Evolutionary conservation across 768 basidiomycete genomes (phyloP), one percentile per base, ranked within the genome.

Genomic region (Tremella fuciformis): DNA sequence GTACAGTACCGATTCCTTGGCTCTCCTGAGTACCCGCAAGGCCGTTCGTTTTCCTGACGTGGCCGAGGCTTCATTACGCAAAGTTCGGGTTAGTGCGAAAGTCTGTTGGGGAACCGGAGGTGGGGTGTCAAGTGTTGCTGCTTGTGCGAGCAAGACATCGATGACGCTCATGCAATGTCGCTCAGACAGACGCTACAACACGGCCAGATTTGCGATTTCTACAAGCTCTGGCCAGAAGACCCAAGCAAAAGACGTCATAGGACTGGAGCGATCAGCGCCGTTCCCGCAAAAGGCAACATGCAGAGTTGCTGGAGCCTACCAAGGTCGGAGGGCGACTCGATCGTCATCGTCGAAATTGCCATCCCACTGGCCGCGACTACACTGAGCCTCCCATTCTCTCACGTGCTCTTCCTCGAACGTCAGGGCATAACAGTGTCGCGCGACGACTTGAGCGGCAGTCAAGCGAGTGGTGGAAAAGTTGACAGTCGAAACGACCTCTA

Each of bases 161-260:
- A 34, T 34, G 29, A 34, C 29, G 29, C 29, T 34, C 29, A 34
- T 34, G 29, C 29, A 34, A 34, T 34, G 29, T 34, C 29, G 29
- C 29, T 34, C 29, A 34, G 11, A 34, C 29, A 34, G 6, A 41
- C 16, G 42, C 15, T 46, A 46, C 49, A 46, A 46, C 42, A 18
- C 42, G 42, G 46, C 52, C 49, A 57, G 47, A 13, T 44, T 40
- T 18, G 58, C 70, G 41, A 71, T 54, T 50, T 66, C 63, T 13
- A 73, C 38, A 22, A 76, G 50, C 50, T 74, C 70, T 41, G 67
- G 57, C 60, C 66, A 65, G 51, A 70, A 73, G 13, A 69, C 58
- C 75, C 75, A 76, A 2, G 73, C 70, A 60, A 76, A 76, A 25
- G 63, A 64, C 21, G 62, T 64, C 49, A 76, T 60, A 1, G 69